Percentiles rank a stretch among this genome's conserved stretches.
Conservation (phyloP, 768 basidiomycete genomes). For the Leccinum subgranulosum region DNA sequence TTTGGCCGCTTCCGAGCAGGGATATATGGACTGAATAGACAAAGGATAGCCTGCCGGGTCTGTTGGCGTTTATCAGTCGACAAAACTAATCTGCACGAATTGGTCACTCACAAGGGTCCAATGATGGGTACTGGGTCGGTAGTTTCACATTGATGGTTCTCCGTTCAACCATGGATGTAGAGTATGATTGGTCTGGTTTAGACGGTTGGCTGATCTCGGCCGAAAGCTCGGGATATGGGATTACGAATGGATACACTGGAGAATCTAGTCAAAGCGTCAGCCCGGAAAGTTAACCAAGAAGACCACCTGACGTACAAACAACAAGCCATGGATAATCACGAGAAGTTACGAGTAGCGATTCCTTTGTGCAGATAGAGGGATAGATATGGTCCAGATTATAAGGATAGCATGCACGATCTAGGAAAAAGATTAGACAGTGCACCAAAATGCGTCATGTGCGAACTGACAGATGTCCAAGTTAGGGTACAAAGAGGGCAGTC, state of each 20-base stretch:
- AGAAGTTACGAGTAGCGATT: slow-evolving; percentile 11
- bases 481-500: slow-evolving; percentile 13
- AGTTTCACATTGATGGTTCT: slow-evolving; percentile 14
- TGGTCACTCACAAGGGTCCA: slow-evolving; percentile 35
- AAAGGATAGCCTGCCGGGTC: slow-evolving; percentile 27
- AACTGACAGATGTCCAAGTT: slow-evolving; percentile 35
- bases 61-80: slow-evolving; percentile 1
- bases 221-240: slow-evolving; percentile 11
- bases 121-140: slow-evolving; percentile 17
- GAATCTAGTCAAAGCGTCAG: slow-evolving; percentile 15
- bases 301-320: slow-evolving; percentile 31
- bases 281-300: not conserved
- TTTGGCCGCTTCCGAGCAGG: not conserved
- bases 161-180: not conserved
- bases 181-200: not conserved
- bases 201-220: slow-evolving; percentile 2
- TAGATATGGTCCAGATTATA: slow-evolving; percentile 37
- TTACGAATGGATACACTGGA: slow-evolving; percentile 21
- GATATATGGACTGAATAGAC: slow-evolving; percentile 27
- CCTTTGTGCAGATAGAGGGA: slow-evolving; percentile 9
- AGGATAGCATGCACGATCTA: slow-evolving; percentile 43
- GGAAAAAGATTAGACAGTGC: not conserved
- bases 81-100: not conserved
- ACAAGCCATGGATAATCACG: slow-evolving; percentile 35
- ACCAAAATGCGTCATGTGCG: not conserved